Conservation (phyloP, 176 grass and related monocot species). For the Raddia guianensis region DNA sequence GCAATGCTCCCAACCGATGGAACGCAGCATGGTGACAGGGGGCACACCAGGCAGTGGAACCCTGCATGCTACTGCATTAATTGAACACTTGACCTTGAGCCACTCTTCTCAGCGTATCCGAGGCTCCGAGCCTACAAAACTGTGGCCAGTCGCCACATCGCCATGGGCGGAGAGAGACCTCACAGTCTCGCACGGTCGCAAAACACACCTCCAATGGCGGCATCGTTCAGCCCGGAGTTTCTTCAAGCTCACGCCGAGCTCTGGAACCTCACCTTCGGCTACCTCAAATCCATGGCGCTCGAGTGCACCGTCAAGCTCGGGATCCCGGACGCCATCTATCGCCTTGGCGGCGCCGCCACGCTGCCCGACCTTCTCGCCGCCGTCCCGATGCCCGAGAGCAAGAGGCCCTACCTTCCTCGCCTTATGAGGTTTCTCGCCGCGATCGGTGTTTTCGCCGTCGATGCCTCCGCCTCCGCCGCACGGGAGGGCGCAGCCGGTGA, state of each 20-base stretch:
- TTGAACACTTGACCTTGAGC: too few species aligned
- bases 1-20: too few species aligned
- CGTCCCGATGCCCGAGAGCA: background rate
- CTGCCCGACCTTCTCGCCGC: conserved; percentile 9
- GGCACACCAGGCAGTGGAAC: background rate
- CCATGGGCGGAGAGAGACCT: background rate
- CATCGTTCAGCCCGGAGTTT: conserved; percentile 19
- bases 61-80: background rate
- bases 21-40: background rate
- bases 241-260: conserved; percentile 40
- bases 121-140: too few species aligned
- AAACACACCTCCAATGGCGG: background rate
- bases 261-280: conserved; percentile 25
- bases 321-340: conserved; percentile 42
- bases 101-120: too few species aligned
- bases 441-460: background rate
- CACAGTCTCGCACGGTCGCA: background rate
- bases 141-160: background rate
- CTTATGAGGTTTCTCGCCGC: conserved; percentile 49
- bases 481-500: background rate
- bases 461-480: background rate
- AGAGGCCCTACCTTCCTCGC: conserved; percentile 33
- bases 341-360: conserved; percentile 25
- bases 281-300: conserved; percentile 44
- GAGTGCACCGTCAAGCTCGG: conserved; percentile 49